These are phyloP conservation scores for Syzygium jambos DNA, from an alignment of 345 rosid species.

Conservation along the genomic window DNA sequence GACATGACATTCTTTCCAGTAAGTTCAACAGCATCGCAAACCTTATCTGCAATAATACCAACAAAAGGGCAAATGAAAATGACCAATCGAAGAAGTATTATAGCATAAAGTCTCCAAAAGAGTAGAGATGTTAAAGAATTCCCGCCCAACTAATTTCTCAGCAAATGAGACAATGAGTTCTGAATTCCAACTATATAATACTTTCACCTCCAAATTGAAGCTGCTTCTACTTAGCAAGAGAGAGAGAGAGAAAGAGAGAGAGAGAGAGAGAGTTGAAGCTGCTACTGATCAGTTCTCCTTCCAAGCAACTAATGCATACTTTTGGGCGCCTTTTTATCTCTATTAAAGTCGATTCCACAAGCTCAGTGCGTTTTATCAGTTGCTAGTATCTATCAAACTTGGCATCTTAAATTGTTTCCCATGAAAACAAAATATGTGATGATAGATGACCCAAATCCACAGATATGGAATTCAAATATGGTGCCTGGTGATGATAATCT, in stretches of 20 bases:
- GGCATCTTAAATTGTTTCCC: neutral
- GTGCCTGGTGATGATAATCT: neutral
- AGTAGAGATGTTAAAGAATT: neutral
- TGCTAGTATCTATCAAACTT: neutral
- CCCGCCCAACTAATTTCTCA: neutral
- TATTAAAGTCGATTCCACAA: neutral
- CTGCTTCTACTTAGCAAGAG: neutral
- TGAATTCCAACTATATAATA: neutral
- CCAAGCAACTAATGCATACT: neutral
- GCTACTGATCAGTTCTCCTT: neutral
- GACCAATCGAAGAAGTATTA: neutral
- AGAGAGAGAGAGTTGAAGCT: neutral
- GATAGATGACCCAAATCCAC: neutral
- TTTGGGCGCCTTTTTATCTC: neutral
- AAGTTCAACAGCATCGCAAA: slow-evolving; percentile 88
- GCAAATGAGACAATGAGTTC: neutral
- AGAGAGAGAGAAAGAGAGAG: neutral
- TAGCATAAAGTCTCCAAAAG: neutral
- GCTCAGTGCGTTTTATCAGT: neutral
- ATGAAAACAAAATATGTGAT: neutral
- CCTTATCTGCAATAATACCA: slow-evolving; percentile 35
- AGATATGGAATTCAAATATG: neutral
- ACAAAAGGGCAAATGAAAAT: neutral
- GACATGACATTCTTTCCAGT: slow-evolving; percentile 91
- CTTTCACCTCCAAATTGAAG: neutral